These are phyloP conservation scores for Cucurbitaria berberidis DNA, from an alignment of 2,329 filamentous ascomycete genomes.

Conservation along the genomic window DNA sequence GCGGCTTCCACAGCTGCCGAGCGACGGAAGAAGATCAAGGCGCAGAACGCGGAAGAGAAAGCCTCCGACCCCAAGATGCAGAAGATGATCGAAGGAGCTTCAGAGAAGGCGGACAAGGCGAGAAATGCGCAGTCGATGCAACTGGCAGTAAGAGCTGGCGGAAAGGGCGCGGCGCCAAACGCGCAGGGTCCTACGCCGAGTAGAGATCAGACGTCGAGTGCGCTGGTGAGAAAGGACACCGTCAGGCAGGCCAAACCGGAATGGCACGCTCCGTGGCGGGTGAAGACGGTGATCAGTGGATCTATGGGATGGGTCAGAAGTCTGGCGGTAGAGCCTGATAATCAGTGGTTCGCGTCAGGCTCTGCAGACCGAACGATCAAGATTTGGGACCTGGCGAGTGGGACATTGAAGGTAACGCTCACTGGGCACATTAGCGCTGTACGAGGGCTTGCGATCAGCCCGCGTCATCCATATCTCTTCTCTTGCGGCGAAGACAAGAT, in stretches of 20 bases:
- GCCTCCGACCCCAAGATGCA: constrained; percentile 63
- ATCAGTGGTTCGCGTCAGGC: constrained; percentile 96
- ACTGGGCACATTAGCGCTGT: constrained; percentile 43
- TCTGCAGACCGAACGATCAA: constrained; percentile 91
- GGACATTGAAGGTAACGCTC: constrained; percentile 50
- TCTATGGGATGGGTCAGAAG: constrained; percentile 83
- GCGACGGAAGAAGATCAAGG: constrained; percentile 68
- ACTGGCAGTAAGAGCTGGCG: constrained; percentile 59
- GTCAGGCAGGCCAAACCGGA: constrained; percentile 78
- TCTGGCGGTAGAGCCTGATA: constrained; percentile 86
- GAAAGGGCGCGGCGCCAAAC: constrained; percentile 57
- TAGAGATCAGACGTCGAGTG: constrained; percentile 59
- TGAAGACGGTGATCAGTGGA: constrained; percentile 96
- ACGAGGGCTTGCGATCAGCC: constrained; percentile 82
- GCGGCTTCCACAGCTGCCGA: constrained; percentile 63
- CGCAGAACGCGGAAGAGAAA: constrained; percentile 54
- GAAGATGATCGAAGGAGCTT: constrained; percentile 71
- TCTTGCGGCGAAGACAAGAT: constrained; percentile 99
- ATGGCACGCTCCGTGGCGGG: constrained; percentile 98
- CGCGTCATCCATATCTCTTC: constrained; percentile 94
- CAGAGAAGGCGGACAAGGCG: constrained; percentile 54
- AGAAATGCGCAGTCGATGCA: constrained; percentile 61
- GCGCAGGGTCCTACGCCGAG: constrained; percentile 62
- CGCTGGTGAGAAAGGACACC: constrained; percentile 67
- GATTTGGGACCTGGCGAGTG: constrained; percentile 95